Percentiles rank a stretch among this genome's conserved stretches.
Evolutionary conservation across 1,139 yeast species (phyloP).

Genomic region (Kurtzmaniella quercitrusa): DNA sequence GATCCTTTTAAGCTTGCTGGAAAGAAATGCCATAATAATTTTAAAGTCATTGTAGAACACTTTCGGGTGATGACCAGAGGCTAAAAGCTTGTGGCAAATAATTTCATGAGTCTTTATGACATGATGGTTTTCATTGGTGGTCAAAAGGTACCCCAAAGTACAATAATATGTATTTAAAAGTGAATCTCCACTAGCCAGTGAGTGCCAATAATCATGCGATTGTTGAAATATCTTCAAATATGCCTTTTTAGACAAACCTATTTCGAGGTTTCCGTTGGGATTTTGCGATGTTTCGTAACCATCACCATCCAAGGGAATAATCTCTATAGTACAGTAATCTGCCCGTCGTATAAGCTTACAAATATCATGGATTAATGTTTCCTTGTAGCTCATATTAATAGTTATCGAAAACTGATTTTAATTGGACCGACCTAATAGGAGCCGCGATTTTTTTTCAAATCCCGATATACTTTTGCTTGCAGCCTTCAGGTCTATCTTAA

Average conservation of each 20-base stretch:
- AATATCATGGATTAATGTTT: not conserved
- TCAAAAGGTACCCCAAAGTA: constrained; percentile 32
- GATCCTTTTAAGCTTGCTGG: constrained; percentile 32
- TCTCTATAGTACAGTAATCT: constrained; percentile 13
- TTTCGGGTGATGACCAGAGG: constrained; percentile 8
- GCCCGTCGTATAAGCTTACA: not conserved
- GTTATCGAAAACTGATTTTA: not conserved
- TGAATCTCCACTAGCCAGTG: not conserved
- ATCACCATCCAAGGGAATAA: constrained; percentile 15
- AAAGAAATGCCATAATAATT: constrained; percentile 25
- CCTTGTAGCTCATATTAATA: not conserved
- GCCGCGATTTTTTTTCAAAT: not conserved
- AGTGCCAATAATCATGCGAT: constrained; percentile 32
- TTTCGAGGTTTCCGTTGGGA: constrained; percentile 20
- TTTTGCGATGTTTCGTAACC: constrained; percentile 10
- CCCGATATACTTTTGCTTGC: not conserved
- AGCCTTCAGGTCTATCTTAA: not conserved
- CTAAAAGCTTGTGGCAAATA: constrained; percentile 15
- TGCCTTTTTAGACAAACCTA: constrained; percentile 30
- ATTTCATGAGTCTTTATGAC: constrained; percentile 27
- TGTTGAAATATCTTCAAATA: constrained; percentile 31
- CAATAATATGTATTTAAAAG: constrained; percentile 13
- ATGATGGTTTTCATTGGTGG: constrained; percentile 41
- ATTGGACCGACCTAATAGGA: not conserved
- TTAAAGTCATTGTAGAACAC: constrained; percentile 24